Evolutionary conservation across 2,329 filamentous ascomycete species (phyloP), one percentile per base, ranked within the genome.

Genomic region (Metarhizium sp.): DNA sequence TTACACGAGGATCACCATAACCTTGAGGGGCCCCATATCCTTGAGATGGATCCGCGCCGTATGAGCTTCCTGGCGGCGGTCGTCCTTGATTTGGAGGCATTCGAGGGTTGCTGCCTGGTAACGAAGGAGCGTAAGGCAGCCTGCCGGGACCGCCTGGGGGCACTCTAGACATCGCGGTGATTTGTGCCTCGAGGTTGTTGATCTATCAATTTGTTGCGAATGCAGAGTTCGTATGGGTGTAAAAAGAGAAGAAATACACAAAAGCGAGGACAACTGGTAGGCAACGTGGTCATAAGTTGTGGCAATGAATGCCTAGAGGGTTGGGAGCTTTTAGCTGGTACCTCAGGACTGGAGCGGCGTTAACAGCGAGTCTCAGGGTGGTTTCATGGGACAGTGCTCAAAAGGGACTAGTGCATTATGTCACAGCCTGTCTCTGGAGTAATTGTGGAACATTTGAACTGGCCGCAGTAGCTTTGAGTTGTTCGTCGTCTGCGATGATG

Each of bases 141-240:
- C 64, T 62, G 40, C 61, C 63, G 16, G 25, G 25, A 25, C 61
- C 59, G 51, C 60, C 60, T 8, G 58, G 57, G 29, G 65, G 64
- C 42, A 58, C 58, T 63, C 65, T 60, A 25, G 69, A 71, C 69
- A 72, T 72, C 57, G 54, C 55, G 52, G 50, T 42, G 48, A 50
- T 32, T 48, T 25, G 42, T 18, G 14, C 4, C 13, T n/a, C 11
- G 4, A 36, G 40, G 29, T n/a, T 40, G 25, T 42, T 5, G 32
- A 4, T 42, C 16, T 7, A 34, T 30, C 10, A 4, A 30, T 14
- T 8, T 11, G 20, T 16, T 13, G 10, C 1, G 6, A 4, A n/a
- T 30, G 29, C 46, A 32, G 13, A 43, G 30, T 54, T 36, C 20
- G n/a, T 45, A 38, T 18, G n/a, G 48, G 10, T 42, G 0, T 38